phyloP scores from a whole-genome alignment of 441 rosid species.

The Croton setiger region DNA sequence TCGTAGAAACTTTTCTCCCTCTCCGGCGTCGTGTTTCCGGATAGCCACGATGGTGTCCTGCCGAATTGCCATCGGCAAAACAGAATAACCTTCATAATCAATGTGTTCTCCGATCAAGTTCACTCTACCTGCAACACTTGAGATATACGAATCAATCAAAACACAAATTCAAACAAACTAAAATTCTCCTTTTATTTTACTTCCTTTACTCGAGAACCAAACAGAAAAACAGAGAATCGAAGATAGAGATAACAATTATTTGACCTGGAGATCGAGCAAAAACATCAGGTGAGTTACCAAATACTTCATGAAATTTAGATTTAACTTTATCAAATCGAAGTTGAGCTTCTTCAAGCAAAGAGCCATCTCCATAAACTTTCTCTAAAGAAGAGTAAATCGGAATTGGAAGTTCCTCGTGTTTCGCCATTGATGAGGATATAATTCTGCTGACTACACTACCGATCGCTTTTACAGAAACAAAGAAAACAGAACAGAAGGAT shows the following conservation, averaged over 20 bases:
- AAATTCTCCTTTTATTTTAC: no score
- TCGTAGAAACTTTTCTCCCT: constrained; percentile 47
- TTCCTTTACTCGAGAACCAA: constrained; percentile 1
- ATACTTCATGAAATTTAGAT: constrained; percentile 53
- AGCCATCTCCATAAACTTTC: constrained; percentile 65
- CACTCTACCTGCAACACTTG: constrained; percentile 25
- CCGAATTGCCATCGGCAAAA: constrained; percentile 94
- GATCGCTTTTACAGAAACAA: not conserved
- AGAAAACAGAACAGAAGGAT: not conserved
- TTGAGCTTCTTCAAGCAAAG: constrained; percentile 73
- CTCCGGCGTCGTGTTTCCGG: constrained; percentile 45
- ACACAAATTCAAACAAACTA: not conserved
- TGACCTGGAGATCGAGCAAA: constrained; percentile 91
- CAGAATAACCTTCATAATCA: constrained; percentile 98
- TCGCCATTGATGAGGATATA: constrained; percentile 42
- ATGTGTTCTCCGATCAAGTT: constrained; percentile 97
- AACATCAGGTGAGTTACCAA: constrained; percentile 58
- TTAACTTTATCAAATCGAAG: constrained; percentile 60
- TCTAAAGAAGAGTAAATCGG: constrained; percentile 62
- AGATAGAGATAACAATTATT: not conserved
- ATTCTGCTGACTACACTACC: not conserved
- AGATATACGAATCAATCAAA: not conserved
- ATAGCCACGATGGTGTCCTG: constrained; percentile 88
- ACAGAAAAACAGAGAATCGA: not conserved
- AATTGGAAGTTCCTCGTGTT: constrained; percentile 58